Conservation (phyloP, 108 stramenopile species). For the Cylindrotheca closterium region DNA sequence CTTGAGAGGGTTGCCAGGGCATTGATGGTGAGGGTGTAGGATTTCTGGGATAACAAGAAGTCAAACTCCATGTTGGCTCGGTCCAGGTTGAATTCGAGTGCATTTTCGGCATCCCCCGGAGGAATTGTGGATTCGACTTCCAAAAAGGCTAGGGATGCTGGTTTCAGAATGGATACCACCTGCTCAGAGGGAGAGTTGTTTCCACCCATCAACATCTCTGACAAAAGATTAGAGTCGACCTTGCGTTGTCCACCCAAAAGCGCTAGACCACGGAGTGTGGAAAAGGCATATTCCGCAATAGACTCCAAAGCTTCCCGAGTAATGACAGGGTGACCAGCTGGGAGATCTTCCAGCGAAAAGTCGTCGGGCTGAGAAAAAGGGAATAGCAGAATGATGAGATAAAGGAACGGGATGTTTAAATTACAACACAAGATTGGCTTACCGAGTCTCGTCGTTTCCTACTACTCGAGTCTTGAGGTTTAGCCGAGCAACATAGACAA, state of each 20-base stretch:
- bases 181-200: conserved; percentile 54
- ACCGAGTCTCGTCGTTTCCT: conserved; percentile 39
- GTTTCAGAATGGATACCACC: conserved; percentile 77
- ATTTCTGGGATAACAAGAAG: conserved; percentile 78
- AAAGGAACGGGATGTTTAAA: too few species aligned
- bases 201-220: conserved; percentile 53
- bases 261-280: conserved; percentile 71
- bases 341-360: conserved; percentile 86
- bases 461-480: conserved; percentile 51
- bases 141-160: conserved; percentile 79
- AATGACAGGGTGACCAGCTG: conserved; percentile 88
- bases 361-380: conserved; percentile 44
- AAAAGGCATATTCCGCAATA: conserved; percentile 86
- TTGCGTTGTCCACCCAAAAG: conserved; percentile 83
- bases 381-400: background rate
- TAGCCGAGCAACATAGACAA: conserved; percentile 75
- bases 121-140: conserved; percentile 74
- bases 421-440: conserved; percentile 10
- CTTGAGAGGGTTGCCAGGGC: conserved; percentile 73
- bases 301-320: conserved; percentile 82
- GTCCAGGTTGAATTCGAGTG: conserved; percentile 39
- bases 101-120: conserved; percentile 24
- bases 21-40: conserved; percentile 81
- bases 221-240: conserved; percentile 70
- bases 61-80: conserved; percentile 67